Conservation (phyloP, 805 yeast genomes). For the Cyberlindnera meyerae region DNA sequence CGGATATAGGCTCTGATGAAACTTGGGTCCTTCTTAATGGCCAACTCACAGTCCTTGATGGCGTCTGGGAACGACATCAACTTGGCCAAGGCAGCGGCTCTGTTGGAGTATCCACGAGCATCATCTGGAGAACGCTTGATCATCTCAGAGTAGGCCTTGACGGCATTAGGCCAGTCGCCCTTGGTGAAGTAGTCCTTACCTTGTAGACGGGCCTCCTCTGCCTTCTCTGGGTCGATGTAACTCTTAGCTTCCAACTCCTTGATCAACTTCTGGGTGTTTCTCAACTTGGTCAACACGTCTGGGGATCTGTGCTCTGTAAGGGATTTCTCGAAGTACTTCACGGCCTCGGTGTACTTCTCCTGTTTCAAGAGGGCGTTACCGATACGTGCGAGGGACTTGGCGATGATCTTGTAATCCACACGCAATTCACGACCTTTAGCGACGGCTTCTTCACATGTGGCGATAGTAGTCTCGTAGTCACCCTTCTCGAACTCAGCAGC, state of each 20-base stretch:
- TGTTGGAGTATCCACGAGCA: slow-evolving; percentile 93
- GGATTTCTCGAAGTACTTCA: slow-evolving; percentile 78
- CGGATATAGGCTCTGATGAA: slow-evolving; percentile 94
- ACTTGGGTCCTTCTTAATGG: slow-evolving; percentile 80
- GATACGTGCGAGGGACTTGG: slow-evolving; percentile 89
- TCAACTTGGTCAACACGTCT: slow-evolving; percentile 80
- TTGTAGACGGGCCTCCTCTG: slow-evolving; percentile 89
- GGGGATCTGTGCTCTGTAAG: slow-evolving; percentile 97
- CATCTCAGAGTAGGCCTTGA: slow-evolving; percentile 92
- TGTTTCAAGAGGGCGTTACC: slow-evolving; percentile 79
- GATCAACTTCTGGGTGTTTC: slow-evolving; percentile 80
- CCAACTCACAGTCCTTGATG: slow-evolving; percentile 83
- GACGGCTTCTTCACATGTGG: slow-evolving; percentile 75
- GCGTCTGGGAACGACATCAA: slow-evolving; percentile 97
- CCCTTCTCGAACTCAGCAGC: slow-evolving; percentile 98
- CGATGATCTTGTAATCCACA: slow-evolving; percentile 87
- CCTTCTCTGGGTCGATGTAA: slow-evolving; percentile 84
- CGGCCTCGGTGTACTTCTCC: slow-evolving; percentile 69
- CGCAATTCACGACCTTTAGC: slow-evolving; percentile 86
- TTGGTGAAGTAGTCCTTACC: slow-evolving; percentile 88
- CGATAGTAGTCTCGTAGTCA: slow-evolving; percentile 79
- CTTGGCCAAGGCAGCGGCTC: slow-evolving; percentile 96
- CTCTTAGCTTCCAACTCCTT: slow-evolving; percentile 72
- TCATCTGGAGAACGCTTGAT: slow-evolving; percentile 95
- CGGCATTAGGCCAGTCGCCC: slow-evolving; percentile 96